phyloP scores from a whole-genome alignment of 345 rosid species.

The Populus deltoides region DNA sequence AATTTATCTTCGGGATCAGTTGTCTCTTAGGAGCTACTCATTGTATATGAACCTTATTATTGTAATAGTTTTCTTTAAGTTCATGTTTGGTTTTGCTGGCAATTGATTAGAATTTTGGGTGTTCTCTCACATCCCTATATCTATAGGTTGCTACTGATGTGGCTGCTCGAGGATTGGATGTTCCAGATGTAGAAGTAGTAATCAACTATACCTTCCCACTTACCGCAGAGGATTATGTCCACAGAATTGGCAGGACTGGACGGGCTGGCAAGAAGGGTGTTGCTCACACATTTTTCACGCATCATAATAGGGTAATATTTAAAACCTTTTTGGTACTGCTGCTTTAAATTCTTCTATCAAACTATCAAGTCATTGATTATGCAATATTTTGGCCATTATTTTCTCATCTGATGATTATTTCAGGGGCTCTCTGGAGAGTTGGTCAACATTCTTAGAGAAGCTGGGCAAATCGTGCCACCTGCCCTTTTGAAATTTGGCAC shows the following conservation, averaged over 20 bases:
- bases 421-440: conserved; percentile 95
- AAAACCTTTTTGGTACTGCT: not conserved
- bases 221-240: conserved; percentile 91
- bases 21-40: no score
- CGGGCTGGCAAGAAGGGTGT: conserved; percentile 98
- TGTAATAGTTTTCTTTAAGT: no score
- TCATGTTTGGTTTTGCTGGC: not conserved
- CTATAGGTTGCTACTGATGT: conserved; percentile 93
- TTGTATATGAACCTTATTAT: no score
- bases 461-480: conserved; percentile 79
- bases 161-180: conserved; percentile 93
- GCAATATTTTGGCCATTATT: not conserved
- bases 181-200: conserved; percentile 94
- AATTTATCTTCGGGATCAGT: no score
- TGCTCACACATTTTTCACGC: conserved; percentile 91
- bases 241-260: conserved; percentile 93
- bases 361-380: not conserved
- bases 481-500: conserved; percentile 86
- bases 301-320: conserved; percentile 65
- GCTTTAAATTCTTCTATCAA: not conserved
- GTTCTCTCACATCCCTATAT: not conserved
- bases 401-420: conserved; percentile 2
- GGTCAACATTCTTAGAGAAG: conserved; percentile 88
- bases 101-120: not conserved
- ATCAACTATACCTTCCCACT: conserved; percentile 93